Evolutionary conservation across 140 eudicot genomes (phyloP).

Genomic region (Erigeron philadelphicus): DNA sequence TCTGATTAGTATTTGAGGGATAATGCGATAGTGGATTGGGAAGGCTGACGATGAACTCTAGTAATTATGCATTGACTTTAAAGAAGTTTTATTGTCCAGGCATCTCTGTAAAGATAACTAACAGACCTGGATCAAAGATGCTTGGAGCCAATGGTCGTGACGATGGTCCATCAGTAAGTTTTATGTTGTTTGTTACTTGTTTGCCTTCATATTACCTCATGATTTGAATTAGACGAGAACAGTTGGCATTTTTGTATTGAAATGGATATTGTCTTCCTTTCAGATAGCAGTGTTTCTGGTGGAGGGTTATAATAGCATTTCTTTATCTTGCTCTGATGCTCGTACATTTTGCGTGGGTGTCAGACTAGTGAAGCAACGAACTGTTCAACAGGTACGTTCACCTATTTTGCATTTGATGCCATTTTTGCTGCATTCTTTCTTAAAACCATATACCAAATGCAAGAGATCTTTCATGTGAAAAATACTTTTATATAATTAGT

Average conservation of each 20-base stretch:
- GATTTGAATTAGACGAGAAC: conserved; percentile 1
- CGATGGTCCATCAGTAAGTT: conserved; percentile 73
- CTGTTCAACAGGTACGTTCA: conserved; percentile 51
- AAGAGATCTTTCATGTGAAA: too few relatives aligned
- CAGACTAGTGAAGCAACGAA: conserved; percentile 61
- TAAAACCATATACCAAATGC: neutral
- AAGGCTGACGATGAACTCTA: conserved; percentile 15
- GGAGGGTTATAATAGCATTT: conserved; percentile 61
- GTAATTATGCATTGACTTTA: neutral
- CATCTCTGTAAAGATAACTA: conserved; percentile 58
- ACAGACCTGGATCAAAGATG: conserved; percentile 73
- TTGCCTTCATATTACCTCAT: neutral
- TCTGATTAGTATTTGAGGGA: neutral
- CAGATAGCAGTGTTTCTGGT: conserved; percentile 54
- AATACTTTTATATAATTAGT: too few relatives aligned
- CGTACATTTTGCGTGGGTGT: conserved; percentile 76
- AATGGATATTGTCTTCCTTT: conserved; percentile 17
- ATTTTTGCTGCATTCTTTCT: neutral
- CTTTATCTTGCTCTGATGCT: conserved; percentile 53
- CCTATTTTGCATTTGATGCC: neutral
- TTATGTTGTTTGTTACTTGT: conserved; percentile 14
- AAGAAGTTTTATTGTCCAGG: conserved; percentile 32
- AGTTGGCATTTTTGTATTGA: neutral
- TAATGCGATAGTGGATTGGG: conserved; percentile 9
- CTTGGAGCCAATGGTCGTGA: conserved; percentile 91